Evolutionary conservation across 768 basidiomycete species (phyloP).

Genomic region (Rhodotorula taiwanensis): DNA sequence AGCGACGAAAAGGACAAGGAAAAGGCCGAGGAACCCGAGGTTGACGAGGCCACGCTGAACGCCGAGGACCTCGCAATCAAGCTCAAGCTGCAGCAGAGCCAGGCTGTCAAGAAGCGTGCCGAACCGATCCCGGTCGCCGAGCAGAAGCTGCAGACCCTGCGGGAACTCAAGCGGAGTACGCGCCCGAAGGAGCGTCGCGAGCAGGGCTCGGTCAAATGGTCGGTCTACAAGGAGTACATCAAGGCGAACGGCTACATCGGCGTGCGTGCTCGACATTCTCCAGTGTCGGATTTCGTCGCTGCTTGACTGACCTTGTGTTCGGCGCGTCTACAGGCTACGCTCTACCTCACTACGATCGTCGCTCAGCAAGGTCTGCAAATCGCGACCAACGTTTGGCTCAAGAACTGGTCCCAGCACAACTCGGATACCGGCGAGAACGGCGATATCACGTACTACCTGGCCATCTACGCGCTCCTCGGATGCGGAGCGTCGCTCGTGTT

Average conservation of each 20-base stretch:
- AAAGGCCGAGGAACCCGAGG: constrained; percentile 12
- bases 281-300: not conserved
- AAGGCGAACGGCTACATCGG: constrained; percentile 39
- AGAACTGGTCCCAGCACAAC: constrained; percentile 38
- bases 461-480: constrained; percentile 28
- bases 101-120: constrained; percentile 40
- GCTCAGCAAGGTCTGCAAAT: constrained; percentile 45
- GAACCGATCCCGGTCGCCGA: constrained; percentile 41
- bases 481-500: constrained; percentile 17
- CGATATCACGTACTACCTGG: constrained; percentile 32
- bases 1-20: constrained; percentile 1
- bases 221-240: constrained; percentile 47
- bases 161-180: constrained; percentile 32
- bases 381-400: constrained; percentile 39
- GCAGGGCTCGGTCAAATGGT: constrained; percentile 46
- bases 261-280: constrained; percentile 10
- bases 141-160: constrained; percentile 32
- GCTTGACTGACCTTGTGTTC: not conserved
- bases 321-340: constrained; percentile 30
- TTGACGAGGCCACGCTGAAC: constrained; percentile 40
- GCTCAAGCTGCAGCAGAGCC: constrained; percentile 35
- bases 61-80: constrained; percentile 37
- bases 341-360: constrained; percentile 45
- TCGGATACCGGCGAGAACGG: constrained; percentile 31
- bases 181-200: constrained; percentile 42